Percentiles rank a stretch among this genome's conserved stretches.
Evolutionary conservation across 148 eudicot species (phyloP).

Genomic region (Camellia sinensis): DNA sequence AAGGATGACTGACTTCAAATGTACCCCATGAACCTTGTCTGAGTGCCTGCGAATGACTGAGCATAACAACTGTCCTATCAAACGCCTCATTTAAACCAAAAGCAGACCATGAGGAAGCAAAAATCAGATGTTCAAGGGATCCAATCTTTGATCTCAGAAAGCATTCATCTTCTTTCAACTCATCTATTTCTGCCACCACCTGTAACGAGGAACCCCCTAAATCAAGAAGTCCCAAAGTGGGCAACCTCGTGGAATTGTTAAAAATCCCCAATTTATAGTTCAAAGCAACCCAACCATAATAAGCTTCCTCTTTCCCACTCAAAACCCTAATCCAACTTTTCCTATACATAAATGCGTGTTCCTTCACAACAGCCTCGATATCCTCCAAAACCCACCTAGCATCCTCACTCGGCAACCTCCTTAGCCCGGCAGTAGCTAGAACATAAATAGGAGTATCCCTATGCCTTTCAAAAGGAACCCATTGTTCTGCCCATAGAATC

Average conservation of each 20-base stretch:
- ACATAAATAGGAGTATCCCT: conserved; percentile 53
- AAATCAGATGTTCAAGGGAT: conserved; percentile 40
- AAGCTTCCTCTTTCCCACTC: conserved; percentile 88
- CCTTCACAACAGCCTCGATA: conserved; percentile 52
- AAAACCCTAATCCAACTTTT: conserved; percentile 68
- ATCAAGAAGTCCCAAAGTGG: conserved; percentile 78
- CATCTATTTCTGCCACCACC: conserved; percentile 50
- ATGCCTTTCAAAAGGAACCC: conserved; percentile 53
- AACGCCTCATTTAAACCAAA: conserved; percentile 88
- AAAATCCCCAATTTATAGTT: conserved; percentile 65
- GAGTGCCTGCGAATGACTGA: conserved; percentile 37
- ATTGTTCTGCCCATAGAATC: conserved; percentile 56
- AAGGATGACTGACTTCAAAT: conserved; percentile 68
- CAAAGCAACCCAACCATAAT: conserved; percentile 83
- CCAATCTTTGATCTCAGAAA: conserved; percentile 51
- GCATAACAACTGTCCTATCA: conserved; percentile 62
- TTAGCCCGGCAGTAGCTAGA: conserved; percentile 78
- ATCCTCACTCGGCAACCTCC: conserved; percentile 46
- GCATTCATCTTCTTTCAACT: conserved; percentile 26
- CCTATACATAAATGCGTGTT: conserved; percentile 43
- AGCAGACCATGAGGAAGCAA: conserved; percentile 61
- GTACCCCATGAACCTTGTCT: conserved; percentile 31
- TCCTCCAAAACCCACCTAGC: conserved; percentile 48
- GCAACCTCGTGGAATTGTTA: conserved; percentile 29
- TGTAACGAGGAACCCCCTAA: conserved; percentile 92